Conservation (phyloP, 2,329 filamentous ascomycete species). For the Fusarium illudens region DNA sequence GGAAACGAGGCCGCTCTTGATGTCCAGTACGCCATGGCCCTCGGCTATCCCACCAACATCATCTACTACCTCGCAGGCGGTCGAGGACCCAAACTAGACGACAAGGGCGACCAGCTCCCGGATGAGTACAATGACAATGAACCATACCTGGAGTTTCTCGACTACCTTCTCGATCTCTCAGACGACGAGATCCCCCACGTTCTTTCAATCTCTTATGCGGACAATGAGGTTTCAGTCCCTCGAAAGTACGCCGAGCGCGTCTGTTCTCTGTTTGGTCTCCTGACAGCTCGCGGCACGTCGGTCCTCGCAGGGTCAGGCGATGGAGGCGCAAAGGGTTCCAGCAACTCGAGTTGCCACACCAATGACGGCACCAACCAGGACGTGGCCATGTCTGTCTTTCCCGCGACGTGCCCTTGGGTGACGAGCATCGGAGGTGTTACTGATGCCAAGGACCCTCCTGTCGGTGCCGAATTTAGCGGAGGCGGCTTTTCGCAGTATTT, state of each 20-base stretch:
- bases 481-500: conserved; percentile 65
- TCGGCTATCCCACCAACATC: conserved; percentile 56
- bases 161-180: conserved; percentile 56
- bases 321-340: conserved; percentile 55
- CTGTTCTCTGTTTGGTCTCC: conserved; percentile 62
- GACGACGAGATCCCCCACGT: conserved; percentile 62
- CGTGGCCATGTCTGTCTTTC: conserved; percentile 69
- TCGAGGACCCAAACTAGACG: conserved; percentile 52
- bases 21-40: conserved; percentile 57
- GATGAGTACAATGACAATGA: conserved; percentile 56
- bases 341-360: conserved; percentile 61
- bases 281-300: conserved; percentile 61
- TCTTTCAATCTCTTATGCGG: conserved; percentile 65
- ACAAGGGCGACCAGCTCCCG: conserved; percentile 47
- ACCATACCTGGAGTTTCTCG: conserved; percentile 64
- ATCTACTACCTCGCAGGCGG: conserved; percentile 57
- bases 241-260: conserved; percentile 60
- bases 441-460: conserved; percentile 48
- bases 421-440: conserved; percentile 70
- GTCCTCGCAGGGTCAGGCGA: conserved; percentile 63
- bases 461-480: conserved; percentile 55
- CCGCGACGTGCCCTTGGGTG: conserved; percentile 72
- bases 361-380: conserved; percentile 66
- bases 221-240: conserved; percentile 66
- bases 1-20: conserved; percentile 59